These are phyloP conservation scores for Hymenoscyphus salicellus DNA, from an alignment of 2,329 filamentous ascomycete genomes.

Conservation along the genomic window DNA sequence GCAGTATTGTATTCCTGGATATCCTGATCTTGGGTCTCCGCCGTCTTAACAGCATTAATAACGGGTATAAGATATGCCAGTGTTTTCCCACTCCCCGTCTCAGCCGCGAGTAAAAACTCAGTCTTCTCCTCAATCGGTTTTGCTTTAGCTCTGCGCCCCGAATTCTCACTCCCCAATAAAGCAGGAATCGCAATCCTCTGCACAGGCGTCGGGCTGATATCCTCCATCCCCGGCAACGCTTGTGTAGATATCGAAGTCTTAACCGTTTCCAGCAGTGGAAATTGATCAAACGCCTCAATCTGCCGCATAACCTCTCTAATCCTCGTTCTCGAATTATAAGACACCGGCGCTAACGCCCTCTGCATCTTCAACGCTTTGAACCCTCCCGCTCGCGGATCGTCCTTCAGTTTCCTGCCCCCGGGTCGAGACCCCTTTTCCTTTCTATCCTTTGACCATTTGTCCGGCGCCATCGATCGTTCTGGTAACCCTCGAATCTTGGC, in stretches of 20 bases:
- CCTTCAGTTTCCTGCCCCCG: conserved; percentile 10
- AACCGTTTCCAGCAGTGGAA: conserved; percentile 70
- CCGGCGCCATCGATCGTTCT: conserved; percentile 33
- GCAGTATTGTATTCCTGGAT: conserved; percentile 58
- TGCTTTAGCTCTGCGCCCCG: conserved; percentile 38
- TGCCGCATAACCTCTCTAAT: conserved; percentile 58
- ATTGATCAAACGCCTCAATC: conserved; percentile 76
- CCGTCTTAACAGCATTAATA: conserved; percentile 79
- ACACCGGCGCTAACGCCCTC: conserved; percentile 68
- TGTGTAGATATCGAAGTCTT: conserved; percentile 70
- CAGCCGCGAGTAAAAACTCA: conserved; percentile 81
- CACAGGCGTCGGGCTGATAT: conserved; percentile 80
- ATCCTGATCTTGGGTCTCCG: conserved; percentile 59
- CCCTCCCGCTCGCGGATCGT: conserved; percentile 42
- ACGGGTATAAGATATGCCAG: conserved; percentile 85
- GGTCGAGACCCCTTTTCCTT: conserved; percentile 15
- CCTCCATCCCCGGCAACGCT: conserved; percentile 69
- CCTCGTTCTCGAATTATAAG: conserved; percentile 63
- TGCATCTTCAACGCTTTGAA: conserved; percentile 92
- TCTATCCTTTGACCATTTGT: conserved; percentile 4
- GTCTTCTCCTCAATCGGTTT: conserved; percentile 36
- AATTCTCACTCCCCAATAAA: conserved; percentile 58
- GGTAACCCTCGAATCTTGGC: conserved; percentile 44
- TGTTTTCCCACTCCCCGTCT: conserved; percentile 97
- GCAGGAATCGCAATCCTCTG: conserved; percentile 86